Conservation (phyloP, 345 rosid species). For the Corchorus olitorius region DNA sequence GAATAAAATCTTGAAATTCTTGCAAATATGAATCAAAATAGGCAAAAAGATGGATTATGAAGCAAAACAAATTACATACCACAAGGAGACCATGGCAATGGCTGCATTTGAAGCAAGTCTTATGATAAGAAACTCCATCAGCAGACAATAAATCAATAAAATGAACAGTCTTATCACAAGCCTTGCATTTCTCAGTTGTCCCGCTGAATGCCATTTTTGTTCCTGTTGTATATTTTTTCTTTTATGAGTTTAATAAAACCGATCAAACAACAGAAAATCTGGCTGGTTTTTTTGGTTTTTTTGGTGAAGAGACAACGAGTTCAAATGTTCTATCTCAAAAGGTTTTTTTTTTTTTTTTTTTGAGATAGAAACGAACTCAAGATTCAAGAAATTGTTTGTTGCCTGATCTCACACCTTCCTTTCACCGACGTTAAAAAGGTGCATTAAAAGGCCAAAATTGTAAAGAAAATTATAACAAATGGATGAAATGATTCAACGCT, state of each 20-base stretch:
- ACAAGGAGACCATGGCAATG: slow-evolving; percentile 83
- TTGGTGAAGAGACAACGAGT: neutral
- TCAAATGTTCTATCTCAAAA: neutral
- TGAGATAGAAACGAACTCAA: slow-evolving; percentile 4
- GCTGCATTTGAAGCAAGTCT: slow-evolving; percentile 85
- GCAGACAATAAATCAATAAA: slow-evolving; percentile 67
- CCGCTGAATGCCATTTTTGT: slow-evolving; percentile 55
- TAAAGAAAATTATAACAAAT: neutral
- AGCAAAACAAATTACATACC: slow-evolving; percentile 40
- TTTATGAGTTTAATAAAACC: neutral
- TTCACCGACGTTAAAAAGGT: neutral
- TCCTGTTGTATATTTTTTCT: neutral
- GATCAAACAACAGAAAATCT: neutral
- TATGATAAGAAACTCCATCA: slow-evolving; percentile 80
- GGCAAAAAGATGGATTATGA: too few relatives aligned
- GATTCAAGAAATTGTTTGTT: neutral
- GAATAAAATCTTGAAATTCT: neutral
- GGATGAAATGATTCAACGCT: slow-evolving; percentile 5
- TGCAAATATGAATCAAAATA: neutral
- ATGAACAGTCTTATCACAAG: slow-evolving; percentile 80
- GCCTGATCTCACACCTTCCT: neutral
- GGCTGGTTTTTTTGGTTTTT: too few relatives aligned
- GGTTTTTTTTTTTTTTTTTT: neutral
- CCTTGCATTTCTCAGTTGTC: slow-evolving; percentile 75
- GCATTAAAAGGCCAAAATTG: neutral